Percentiles rank a stretch among this genome's conserved stretches.
These are phyloP conservation scores for Colletotrichum sp. DNA, from an alignment of 2,329 filamentous ascomycete genomes.

Conservation along the genomic window DNA sequence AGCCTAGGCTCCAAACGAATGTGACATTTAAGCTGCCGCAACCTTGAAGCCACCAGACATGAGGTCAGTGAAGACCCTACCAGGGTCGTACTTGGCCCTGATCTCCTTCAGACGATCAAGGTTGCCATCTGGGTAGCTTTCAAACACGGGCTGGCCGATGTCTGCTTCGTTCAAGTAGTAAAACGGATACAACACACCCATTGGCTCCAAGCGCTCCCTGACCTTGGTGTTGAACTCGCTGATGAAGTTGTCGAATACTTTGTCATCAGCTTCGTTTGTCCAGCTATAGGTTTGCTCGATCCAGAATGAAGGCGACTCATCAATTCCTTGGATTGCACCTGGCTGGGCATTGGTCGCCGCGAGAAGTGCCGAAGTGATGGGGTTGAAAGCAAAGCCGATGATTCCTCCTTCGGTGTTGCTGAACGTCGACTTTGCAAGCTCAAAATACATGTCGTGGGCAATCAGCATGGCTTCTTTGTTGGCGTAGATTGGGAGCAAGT, in stretches of 20 bases:
- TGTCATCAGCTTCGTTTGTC: neutral
- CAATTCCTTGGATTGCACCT: neutral
- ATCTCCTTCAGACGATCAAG: neutral
- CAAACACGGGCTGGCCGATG: neutral
- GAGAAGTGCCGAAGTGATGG: neutral
- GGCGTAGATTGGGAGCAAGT: neutral
- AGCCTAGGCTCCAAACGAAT: neutral
- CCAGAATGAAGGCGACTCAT: neutral
- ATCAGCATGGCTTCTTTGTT: neutral
- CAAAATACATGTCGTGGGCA: neutral
- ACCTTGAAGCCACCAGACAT: neutral
- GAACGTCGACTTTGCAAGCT: neutral
- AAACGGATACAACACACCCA: neutral
- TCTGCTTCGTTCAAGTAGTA: neutral
- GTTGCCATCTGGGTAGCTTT: neutral
- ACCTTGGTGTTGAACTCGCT: neutral
- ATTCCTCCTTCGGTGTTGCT: neutral
- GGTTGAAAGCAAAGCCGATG: neutral
- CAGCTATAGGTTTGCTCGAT: neutral
- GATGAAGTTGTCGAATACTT: neutral
- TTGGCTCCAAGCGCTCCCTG: neutral
- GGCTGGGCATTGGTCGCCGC: neutral
- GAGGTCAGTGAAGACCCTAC: neutral
- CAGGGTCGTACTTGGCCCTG: neutral
- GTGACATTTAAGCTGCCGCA: neutral